phyloP scores from a whole-genome alignment of 352 stramenopile species.

The Globisporangium camurandrum region DNA sequence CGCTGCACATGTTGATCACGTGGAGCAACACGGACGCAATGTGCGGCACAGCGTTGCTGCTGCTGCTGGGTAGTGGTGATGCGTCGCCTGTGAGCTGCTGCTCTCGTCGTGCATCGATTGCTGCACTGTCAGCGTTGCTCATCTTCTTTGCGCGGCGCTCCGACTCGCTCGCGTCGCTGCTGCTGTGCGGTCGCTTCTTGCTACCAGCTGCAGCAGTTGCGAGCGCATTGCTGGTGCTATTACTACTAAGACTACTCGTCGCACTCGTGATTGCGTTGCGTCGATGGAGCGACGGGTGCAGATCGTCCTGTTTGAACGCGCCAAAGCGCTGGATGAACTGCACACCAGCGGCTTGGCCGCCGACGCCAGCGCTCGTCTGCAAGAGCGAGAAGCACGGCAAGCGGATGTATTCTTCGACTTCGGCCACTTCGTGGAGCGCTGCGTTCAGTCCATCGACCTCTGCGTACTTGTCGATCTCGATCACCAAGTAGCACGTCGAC shows the following conservation, averaged over 20 bases:
- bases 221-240: too few relatives aligned
- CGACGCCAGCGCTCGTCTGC: constrained; percentile 52
- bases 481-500: constrained; percentile 76
- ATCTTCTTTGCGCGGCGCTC: constrained; percentile 28
- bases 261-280: constrained; percentile 29
- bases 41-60: constrained; percentile 34
- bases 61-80: neutral
- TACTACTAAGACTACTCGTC: neutral
- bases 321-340: constrained; percentile 83
- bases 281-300: constrained; percentile 51
- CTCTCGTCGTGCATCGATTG: too few relatives aligned
- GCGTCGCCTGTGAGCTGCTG: neutral
- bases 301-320: constrained; percentile 70
- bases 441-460: constrained; percentile 55
- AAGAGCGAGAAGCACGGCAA: constrained; percentile 78
- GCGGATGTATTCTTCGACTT: constrained; percentile 61
- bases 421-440: constrained; percentile 38
- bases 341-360: constrained; percentile 55
- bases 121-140: constrained; percentile 3
- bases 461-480: constrained; percentile 81
- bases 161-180: constrained; percentile 3
- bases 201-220: constrained; percentile 22
- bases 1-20: constrained; percentile 77
- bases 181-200: constrained; percentile 25
- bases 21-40: constrained; percentile 74